phyloP scores from a whole-genome alignment of 176 grass and related monocot genomes.

The Oryza longistaminata region DNA sequence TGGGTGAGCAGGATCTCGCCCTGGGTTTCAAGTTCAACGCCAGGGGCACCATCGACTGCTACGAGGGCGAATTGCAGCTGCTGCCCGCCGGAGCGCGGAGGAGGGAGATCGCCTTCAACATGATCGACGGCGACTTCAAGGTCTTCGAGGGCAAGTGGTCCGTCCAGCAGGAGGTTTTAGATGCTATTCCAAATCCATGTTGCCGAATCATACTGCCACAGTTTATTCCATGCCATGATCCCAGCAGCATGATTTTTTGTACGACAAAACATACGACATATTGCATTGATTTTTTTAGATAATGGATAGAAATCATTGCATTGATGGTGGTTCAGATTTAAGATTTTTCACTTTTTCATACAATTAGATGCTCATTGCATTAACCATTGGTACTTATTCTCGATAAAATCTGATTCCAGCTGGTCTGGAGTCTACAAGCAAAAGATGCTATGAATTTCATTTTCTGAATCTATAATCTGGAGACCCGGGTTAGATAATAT shows the following conservation, averaged over 20 bases:
- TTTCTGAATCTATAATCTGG: not conserved
- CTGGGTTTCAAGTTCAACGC: conserved; percentile 84
- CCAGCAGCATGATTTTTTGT: not conserved
- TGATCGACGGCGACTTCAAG: conserved; percentile 91
- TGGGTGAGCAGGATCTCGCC: conserved; percentile 78
- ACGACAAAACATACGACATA: no score
- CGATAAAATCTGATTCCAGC: not conserved
- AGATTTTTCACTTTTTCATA: not conserved
- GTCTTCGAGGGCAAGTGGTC: conserved; percentile 82
- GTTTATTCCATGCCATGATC: not conserved
- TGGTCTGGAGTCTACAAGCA: not conserved
- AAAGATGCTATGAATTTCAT: not conserved
- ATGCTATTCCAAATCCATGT: not conserved
- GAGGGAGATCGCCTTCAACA: conserved; percentile 80
- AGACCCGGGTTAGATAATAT: not conserved
- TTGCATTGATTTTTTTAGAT: no score
- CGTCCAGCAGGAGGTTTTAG: conserved; percentile 65
- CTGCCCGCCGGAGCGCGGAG: conserved; percentile 30
- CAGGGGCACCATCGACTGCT: conserved; percentile 84
- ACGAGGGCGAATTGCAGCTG: conserved; percentile 62
- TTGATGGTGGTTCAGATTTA: no score
- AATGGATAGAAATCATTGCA: no score
- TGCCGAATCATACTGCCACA: not conserved
- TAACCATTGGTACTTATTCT: not conserved
- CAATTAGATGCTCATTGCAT: not conserved